Evolutionary conservation across 2,329 filamentous ascomycete genomes (phyloP).

Genomic region (Bipolaris bicolor): DNA sequence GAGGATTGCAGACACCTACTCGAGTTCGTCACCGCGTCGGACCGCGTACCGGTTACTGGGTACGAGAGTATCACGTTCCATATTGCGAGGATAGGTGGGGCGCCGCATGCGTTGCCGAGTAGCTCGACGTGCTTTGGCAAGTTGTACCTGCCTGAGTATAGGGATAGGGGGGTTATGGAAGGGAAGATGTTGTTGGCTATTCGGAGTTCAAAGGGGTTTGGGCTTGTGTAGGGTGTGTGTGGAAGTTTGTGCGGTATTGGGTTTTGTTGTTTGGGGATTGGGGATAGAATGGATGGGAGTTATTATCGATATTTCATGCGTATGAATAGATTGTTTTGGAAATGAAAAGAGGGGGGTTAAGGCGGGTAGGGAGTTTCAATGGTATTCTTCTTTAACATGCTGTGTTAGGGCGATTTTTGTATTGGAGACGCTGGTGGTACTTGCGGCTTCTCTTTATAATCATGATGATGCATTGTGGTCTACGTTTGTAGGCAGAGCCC

Average conservation of each 20-base stretch:
- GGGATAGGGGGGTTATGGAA: slow-evolving; percentile 69
- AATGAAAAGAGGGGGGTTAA: background rate
- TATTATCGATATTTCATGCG: background rate
- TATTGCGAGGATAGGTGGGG: slow-evolving; percentile 75
- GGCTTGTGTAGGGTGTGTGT: slow-evolving; percentile 47
- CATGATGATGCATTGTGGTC: too few relatives aligned
- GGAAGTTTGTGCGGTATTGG: background rate
- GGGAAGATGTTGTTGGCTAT: slow-evolving; percentile 83
- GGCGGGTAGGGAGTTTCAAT: too few relatives aligned
- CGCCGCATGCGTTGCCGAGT: slow-evolving; percentile 71
- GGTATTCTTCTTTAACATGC: too few relatives aligned
- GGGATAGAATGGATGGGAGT: background rate
- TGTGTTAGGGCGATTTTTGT: too few relatives aligned
- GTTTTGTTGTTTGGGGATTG: too few relatives aligned
- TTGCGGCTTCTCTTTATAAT: too few relatives aligned
- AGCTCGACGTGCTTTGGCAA: slow-evolving; percentile 94
- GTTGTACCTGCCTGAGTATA: slow-evolving; percentile 83
- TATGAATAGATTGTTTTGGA: background rate
- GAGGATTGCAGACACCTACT: slow-evolving; percentile 77
- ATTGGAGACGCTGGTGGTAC: too few relatives aligned
- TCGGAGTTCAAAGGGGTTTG: slow-evolving; percentile 88
- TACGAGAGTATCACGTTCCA: slow-evolving; percentile 82
- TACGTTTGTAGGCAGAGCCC: too few relatives aligned
- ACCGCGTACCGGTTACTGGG: slow-evolving; percentile 87
- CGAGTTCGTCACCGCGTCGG: slow-evolving; percentile 94